Evolutionary conservation across 2,329 filamentous ascomycete genomes (phyloP).

Genomic region (Chalaropsis thielavioides): DNA sequence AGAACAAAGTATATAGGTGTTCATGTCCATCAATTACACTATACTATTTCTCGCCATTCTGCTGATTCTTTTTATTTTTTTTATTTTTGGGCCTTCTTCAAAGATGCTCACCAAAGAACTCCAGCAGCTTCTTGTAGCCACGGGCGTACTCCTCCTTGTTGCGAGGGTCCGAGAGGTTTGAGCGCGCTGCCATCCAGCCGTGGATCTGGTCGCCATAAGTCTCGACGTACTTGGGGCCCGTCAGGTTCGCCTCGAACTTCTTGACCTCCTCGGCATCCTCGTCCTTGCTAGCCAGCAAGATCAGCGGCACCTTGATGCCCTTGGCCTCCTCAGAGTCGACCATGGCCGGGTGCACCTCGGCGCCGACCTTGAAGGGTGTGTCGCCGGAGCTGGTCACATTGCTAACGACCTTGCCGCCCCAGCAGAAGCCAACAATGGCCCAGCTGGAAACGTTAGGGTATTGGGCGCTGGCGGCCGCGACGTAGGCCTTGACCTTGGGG

Average conservation of each 20-base stretch:
- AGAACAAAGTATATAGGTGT: too few relatives aligned
- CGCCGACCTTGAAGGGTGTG: constrained; percentile 33
- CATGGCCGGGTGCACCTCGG: constrained; percentile 48
- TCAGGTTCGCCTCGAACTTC: constrained; percentile 40
- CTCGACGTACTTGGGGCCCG: constrained; percentile 45
- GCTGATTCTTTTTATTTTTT: not conserved
- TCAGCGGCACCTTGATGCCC: constrained; percentile 45
- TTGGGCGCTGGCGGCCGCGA: constrained; percentile 37
- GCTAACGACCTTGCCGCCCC: constrained; percentile 53
- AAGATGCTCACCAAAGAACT: constrained; percentile 42
- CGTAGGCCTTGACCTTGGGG: constrained; percentile 38
- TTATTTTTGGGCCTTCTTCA: constrained; percentile 19
- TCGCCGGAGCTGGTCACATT: constrained; percentile 34
- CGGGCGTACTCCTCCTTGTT: constrained; percentile 48
- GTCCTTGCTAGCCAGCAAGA: constrained; percentile 51
- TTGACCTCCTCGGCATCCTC: constrained; percentile 42
- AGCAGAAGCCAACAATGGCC: constrained; percentile 52
- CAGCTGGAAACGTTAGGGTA: constrained; percentile 43
- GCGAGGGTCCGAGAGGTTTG: constrained; percentile 40
- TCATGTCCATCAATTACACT: too few relatives aligned
- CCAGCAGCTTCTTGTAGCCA: constrained; percentile 44
- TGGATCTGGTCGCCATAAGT: constrained; percentile 54
- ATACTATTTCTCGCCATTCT: not conserved
- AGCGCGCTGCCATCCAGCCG: constrained; percentile 59
- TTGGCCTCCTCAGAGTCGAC: constrained; percentile 47